These are phyloP conservation scores for Rhizomucor pusillus DNA, from an alignment of 371 early-diverging fungal species.

Conservation along the genomic window DNA sequence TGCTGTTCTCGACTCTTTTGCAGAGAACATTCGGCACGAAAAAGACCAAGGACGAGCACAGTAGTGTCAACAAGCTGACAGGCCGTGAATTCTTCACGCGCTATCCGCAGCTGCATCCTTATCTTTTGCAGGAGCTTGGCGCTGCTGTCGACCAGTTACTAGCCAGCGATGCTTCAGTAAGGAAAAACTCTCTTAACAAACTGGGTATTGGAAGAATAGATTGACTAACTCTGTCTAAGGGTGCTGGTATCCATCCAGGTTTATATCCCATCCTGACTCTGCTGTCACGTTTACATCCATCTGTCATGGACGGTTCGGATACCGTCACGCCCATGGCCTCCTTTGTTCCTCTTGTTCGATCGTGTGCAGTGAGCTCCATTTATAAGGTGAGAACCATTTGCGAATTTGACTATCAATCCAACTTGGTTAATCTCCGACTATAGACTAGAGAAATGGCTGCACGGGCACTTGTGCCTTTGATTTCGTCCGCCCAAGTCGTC, in stretches of 20 bases:
- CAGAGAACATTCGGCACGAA: constrained; percentile 85
- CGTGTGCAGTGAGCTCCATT: constrained; percentile 72
- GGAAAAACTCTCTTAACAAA: background rate
- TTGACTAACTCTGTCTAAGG: constrained; percentile 14
- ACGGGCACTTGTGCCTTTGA: constrained; percentile 73
- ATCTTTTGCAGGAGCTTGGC: constrained; percentile 70
- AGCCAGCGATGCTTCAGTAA: constrained; percentile 23
- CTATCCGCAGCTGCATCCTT: constrained; percentile 76
- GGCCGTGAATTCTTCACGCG: constrained; percentile 89
- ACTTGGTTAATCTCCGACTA: background rate
- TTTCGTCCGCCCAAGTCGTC: constrained; percentile 51
- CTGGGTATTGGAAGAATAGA: background rate
- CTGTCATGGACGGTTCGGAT: constrained; percentile 51
- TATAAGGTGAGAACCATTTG: constrained; percentile 47
- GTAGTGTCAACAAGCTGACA: constrained; percentile 76
- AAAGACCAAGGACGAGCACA: constrained; percentile 67
- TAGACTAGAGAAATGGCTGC: constrained; percentile 86
- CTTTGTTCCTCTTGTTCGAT: constrained; percentile 72
- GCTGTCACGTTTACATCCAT: constrained; percentile 77
- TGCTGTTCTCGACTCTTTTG: constrained; percentile 86
- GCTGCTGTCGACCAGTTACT: constrained; percentile 64
- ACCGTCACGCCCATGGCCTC: constrained; percentile 50
- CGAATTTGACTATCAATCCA: background rate
- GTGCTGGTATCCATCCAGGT: constrained; percentile 65
- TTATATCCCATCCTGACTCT: constrained; percentile 77